Evolutionary conservation across 2,329 filamentous ascomycete genomes (phyloP).

Genomic region (Stenocarpella maydis): DNA sequence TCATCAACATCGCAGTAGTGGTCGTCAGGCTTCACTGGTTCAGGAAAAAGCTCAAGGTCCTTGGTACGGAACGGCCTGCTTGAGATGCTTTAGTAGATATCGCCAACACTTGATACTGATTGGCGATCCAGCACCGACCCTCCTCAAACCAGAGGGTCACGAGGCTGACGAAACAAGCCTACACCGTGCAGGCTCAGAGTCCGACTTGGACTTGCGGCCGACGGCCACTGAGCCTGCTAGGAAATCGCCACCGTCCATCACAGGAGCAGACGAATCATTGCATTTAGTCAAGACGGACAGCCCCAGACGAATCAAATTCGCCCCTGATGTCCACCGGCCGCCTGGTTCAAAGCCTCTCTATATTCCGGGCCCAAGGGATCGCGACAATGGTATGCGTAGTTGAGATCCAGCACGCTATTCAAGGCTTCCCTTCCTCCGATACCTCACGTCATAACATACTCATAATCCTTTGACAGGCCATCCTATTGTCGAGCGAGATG

Average conservation of each 20-base stretch:
- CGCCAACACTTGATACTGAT: not conserved
- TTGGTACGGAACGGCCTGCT: not conserved
- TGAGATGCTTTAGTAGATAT: not conserved
- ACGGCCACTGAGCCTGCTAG: slow-evolving; percentile 6
- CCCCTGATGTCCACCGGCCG: not conserved
- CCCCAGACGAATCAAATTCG: slow-evolving; percentile 12
- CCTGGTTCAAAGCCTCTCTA: slow-evolving; percentile 37
- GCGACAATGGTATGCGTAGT: slow-evolving; percentile 22
- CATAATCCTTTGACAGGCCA: not conserved
- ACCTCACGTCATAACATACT: not conserved
- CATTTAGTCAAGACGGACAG: slow-evolving; percentile 5
- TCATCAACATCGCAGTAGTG: slow-evolving; percentile 59
- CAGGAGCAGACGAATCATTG: not conserved
- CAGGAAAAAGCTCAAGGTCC: slow-evolving; percentile 42
- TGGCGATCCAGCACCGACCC: not conserved
- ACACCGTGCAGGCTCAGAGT: not conserved
- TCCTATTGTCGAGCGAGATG: slow-evolving; percentile 15
- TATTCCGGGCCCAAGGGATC: slow-evolving; percentile 25
- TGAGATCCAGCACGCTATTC: not conserved
- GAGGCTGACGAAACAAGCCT: not conserved
- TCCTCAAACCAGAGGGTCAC: not conserved
- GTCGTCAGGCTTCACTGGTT: slow-evolving; percentile 59
- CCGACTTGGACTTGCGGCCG: not conserved
- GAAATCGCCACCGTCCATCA: not conserved
- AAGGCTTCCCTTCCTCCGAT: not conserved